Conservation (phyloP, 208 protist species). For the Naegleria lovaniensis region DNA sequence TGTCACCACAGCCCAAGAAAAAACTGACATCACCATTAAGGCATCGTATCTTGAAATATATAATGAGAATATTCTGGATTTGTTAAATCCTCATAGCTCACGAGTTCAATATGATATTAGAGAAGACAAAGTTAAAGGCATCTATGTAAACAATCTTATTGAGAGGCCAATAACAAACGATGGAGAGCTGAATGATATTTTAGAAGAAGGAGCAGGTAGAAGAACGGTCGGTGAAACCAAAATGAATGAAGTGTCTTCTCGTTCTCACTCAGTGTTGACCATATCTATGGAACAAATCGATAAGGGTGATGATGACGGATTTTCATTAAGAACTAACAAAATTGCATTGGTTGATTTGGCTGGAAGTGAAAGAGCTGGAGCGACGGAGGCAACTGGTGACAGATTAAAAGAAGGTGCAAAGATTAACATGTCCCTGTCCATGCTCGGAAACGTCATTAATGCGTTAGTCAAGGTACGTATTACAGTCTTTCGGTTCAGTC, state of each 20-base stretch:
- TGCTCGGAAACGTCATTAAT: conserved; percentile 58
- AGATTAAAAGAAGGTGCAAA: conserved; percentile 82
- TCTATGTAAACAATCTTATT: conserved; percentile 33
- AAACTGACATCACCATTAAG: conserved; percentile 46
- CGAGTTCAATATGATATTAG: not conserved
- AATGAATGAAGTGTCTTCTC: conserved; percentile 48
- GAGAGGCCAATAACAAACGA: conserved; percentile 48
- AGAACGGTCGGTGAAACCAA: conserved; percentile 42
- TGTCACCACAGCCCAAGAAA: conserved; percentile 16
- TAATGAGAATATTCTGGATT: not conserved
- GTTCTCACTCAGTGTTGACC: conserved; percentile 48
- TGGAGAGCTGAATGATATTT: conserved; percentile 60
- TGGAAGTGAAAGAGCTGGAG: conserved; percentile 74
- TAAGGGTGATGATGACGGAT: not conserved
- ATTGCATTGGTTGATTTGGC: conserved; percentile 82
- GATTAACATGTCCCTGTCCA: conserved; percentile 81
- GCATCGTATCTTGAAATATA: conserved; percentile 10
- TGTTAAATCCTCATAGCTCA: conserved; percentile 35
- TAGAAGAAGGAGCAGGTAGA: conserved; percentile 48
- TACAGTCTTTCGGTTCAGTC: no score
- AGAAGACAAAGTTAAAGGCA: conserved; percentile 7
- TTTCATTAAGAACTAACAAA: conserved; percentile 46
- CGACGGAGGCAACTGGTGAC: conserved; percentile 75
- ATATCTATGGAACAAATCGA: conserved; percentile 30
- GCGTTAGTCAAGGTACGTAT: conserved; percentile 32